Base-by-base conservation (phyloP, 179 eudicot species). In the Camellia oleifera region DNA sequence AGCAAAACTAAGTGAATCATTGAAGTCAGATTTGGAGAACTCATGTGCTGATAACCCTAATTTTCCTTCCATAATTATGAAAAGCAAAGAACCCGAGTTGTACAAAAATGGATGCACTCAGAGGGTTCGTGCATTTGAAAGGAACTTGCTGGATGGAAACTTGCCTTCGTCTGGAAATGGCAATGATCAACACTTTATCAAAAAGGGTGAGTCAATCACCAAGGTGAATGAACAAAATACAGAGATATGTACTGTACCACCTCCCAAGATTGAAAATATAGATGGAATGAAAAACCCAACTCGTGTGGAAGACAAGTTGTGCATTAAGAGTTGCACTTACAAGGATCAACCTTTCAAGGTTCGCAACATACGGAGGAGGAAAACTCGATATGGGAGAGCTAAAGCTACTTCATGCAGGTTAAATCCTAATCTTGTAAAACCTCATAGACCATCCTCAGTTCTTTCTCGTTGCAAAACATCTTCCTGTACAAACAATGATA, bases 41-140 rank as follows among this genome's bases (percentile, higher is more conserved):
- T 58, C 11, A 4, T 32, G 32, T 79, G 61, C 50, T 61, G 71
- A 72, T 57, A 64, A 60, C 45, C 77, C 80, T 48, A 82, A 80
- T 81, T 44, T 80, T 56, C 44, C 81, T 56, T 83, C 87, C 77
- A 70, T 83, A 48, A 81, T 77, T 23, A 45, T 82, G 70, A 83
- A 80, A 82, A 81, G 54, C 77, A 72, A 58, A 67, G 87, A 83
- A 74, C 82, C 88, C 57, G 88, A 90, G 69, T 77, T 78, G 62
- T 85, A 83, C 64, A 88, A 81, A 77, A 87, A 88, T 78, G 89
- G 91, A 54, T 86, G 82, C 70, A 79, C 91, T 26, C 90, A 88
- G 72, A 89, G 87, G 84, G 77, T 83, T 75, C 86, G 87, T 52
- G 90, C 95, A 73, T 79, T 85, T 69, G 88, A 83, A 76, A 77